Conservation (phyloP, 129 eudicot genomes). For the Dittrichia graveolens region DNA sequence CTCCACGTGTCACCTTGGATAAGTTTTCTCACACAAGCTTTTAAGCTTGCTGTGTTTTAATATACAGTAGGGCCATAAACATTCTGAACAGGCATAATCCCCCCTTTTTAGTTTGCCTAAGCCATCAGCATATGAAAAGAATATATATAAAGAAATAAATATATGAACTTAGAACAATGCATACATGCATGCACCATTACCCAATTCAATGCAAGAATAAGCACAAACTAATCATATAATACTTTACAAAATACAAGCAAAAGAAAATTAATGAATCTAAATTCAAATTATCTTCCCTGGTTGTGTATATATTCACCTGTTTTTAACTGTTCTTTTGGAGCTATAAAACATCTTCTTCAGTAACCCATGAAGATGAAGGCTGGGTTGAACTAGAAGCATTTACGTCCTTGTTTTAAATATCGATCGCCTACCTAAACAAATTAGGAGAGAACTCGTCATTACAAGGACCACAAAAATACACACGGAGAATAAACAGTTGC, state of each 20-base stretch:
- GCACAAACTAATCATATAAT: slow-evolving; percentile 21
- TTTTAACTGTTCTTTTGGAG: slow-evolving; percentile 24
- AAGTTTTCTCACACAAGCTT: too few relatives aligned
- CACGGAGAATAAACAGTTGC: neutral
- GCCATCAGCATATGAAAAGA: too few relatives aligned
- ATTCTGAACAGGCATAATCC: too few relatives aligned
- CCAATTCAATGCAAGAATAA: slow-evolving; percentile 20
- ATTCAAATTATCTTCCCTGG: slow-evolving; percentile 12
- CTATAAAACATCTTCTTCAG: neutral
- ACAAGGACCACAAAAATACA: neutral
- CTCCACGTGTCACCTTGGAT: too few relatives aligned
- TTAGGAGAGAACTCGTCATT: neutral
- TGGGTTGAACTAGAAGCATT: neutral
- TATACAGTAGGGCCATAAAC: too few relatives aligned
- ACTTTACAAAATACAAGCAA: slow-evolving; percentile 35
- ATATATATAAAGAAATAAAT: neutral
- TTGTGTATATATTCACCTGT: slow-evolving; percentile 33
- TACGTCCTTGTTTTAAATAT: slow-evolving; percentile 20
- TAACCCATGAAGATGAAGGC: neutral
- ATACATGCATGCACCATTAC: slow-evolving; percentile 26
- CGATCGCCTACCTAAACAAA: slow-evolving; percentile 33
- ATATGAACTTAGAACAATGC: slow-evolving; percentile 13
- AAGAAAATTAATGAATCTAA: slow-evolving; percentile 35
- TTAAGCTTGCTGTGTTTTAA: too few relatives aligned
- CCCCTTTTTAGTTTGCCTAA: too few relatives aligned